Percentiles rank a stretch among this genome's conserved stretches.
Conservation (phyloP, 371 early-diverging fungal genomes). For the Apophysomyces ossiformis region DNA sequence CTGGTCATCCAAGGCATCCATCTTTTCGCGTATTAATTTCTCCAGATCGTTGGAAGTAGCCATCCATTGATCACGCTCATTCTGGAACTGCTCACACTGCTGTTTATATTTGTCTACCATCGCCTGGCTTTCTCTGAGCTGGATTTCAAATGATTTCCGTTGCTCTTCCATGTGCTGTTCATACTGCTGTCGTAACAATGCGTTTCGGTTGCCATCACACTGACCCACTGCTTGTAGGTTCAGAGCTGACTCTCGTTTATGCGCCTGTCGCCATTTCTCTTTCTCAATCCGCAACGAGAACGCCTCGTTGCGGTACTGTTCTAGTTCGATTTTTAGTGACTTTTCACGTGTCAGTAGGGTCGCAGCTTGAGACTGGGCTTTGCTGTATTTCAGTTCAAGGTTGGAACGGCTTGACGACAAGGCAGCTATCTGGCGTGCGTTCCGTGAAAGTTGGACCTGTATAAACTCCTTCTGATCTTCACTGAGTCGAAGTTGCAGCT, state of each 20-base stretch:
- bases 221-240: conserved; percentile 28
- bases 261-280: conserved; percentile 34
- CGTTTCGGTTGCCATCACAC: conserved; percentile 17
- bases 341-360: conserved; percentile 24
- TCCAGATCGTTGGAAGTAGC: conserved; percentile 44
- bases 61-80: conserved; percentile 38
- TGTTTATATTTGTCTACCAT: conserved; percentile 37
- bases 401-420: conserved; percentile 27
- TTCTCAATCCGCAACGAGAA: conserved; percentile 31
- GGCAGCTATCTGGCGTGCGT: neutral
- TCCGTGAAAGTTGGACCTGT: neutral
- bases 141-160: conserved; percentile 46
- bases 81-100: conserved; percentile 28
- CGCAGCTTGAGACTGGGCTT: conserved; percentile 30
- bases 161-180: conserved; percentile 52
- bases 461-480: neutral
- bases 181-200: conserved; percentile 28
- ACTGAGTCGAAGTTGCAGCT: neutral
- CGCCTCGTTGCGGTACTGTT: conserved; percentile 39
- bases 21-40: conserved; percentile 43
- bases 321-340: conserved; percentile 26
- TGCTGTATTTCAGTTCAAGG: conserved; percentile 35
- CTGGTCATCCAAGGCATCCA: conserved; percentile 33
- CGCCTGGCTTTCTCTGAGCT: conserved; percentile 48
- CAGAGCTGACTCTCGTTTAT: conserved; percentile 38